Conservation (phyloP, 371 early-diverging fungal genomes). For the Mortierella sp. region DNA sequence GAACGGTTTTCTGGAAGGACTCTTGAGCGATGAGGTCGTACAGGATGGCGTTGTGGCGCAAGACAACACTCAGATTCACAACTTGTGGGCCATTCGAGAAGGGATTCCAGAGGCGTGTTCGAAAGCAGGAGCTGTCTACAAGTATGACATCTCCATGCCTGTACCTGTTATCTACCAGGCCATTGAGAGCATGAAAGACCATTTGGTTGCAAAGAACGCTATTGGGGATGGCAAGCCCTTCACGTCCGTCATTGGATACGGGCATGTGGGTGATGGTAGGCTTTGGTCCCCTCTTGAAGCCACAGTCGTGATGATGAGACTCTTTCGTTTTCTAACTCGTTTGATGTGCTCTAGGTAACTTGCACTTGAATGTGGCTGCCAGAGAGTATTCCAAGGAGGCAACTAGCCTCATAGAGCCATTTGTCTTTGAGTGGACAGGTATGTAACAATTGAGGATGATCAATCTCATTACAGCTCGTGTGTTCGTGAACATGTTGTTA, state of each 20-base stretch:
- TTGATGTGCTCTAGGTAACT: constrained; percentile 68
- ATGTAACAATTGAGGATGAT: constrained; percentile 8
- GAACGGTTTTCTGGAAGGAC: constrained; percentile 68
- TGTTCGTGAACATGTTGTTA: neutral
- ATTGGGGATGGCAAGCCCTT: constrained; percentile 68
- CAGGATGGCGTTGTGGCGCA: constrained; percentile 94
- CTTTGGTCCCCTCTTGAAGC: neutral
- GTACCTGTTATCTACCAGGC: constrained; percentile 86
- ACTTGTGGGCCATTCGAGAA: constrained; percentile 93
- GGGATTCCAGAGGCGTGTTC: constrained; percentile 91
- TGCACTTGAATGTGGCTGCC: constrained; percentile 93
- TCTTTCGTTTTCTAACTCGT: neutral
- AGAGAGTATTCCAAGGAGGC: constrained; percentile 65
- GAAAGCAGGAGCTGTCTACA: constrained; percentile 87
- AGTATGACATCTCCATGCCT: constrained; percentile 94
- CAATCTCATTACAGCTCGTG: neutral
- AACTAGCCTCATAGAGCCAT: constrained; percentile 88
- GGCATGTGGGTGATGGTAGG: constrained; percentile 87
- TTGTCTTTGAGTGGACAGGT: constrained; percentile 90
- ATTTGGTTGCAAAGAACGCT: constrained; percentile 67
- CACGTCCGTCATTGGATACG: constrained; percentile 88
- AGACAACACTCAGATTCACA: constrained; percentile 77
- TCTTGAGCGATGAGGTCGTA: constrained; percentile 76
- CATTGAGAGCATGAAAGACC: constrained; percentile 81
- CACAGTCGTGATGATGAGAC: neutral